Evolutionary conservation across 2,329 filamentous ascomycete species (phyloP), one percentile per base, ranked within the genome.

Genomic region (Alternaria sp.): DNA sequence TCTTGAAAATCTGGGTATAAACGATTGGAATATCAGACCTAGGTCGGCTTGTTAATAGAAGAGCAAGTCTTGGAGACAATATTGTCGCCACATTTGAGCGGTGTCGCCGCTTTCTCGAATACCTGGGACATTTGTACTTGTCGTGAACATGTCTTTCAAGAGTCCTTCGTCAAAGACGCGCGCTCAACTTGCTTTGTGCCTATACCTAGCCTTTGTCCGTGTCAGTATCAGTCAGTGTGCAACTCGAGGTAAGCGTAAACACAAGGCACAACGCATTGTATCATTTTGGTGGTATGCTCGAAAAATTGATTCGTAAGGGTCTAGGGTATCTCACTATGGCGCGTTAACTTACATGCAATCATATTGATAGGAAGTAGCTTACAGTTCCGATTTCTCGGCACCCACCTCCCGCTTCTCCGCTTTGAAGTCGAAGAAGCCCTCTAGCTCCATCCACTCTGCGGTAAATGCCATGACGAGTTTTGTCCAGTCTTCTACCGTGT

Each of bases 401-500:
- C 58, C 54, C 8, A 57, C 61, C 44, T 55, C 64, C 59, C 68
- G 60, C 52, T 61, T 65, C 32, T 64, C 60, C 26, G 58, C 54
- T 30, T 67, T 69, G 55, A 65, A 61, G 41, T 77, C 71, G 54
- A 78, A 74, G 49, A 70, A 75, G 14, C 74, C 75, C 39, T 78
- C 76, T 56, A 78, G 57, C 20, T 96, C 94, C 88, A 99, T 89
- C 93, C 94, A 99, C 80, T 98, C 94, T 0, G 91, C 92, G 16
- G 89, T 86, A 80, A 99, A 99, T 0, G 89, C 94, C 5, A 91
- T 90, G 7, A 94, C 84, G 36, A 99, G 88, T 75, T 87, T 89
- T 20, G 92, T 88, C 95, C 95, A 99, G 77, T 99, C 95, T 70
- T 92, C 87, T 22, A 94, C 87, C 0, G 92, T 95, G 5, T 89